Conservation (phyloP, 345 rosid genomes). For the Camelina sativa region DNA sequence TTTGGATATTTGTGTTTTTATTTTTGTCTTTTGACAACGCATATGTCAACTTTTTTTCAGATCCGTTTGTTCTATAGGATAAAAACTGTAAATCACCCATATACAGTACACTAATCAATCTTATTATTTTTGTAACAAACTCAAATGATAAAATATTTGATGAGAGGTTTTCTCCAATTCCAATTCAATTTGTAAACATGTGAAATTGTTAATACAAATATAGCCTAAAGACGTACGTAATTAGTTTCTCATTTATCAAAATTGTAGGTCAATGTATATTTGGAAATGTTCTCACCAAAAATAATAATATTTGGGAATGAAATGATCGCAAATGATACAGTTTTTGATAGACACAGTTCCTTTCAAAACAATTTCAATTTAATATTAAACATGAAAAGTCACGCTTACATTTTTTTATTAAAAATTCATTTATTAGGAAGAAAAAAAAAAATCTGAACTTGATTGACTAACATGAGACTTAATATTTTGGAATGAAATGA, state of each 20-base stretch:
- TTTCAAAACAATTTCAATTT: too few species aligned
- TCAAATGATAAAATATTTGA: background rate
- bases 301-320: too few species aligned
- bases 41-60: background rate
- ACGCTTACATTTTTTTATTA: background rate
- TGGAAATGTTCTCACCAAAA: background rate
- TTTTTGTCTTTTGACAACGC: background rate
- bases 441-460: too few species aligned
- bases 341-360: too few species aligned
- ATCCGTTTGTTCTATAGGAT: background rate
- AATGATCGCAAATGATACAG: too few species aligned
- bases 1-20: background rate
- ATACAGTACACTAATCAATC: background rate
- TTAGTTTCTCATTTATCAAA: background rate
- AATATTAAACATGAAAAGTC: background rate
- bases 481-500: too few species aligned
- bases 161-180: background rate
- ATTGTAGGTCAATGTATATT: background rate
- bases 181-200: background rate
- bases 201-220: background rate
- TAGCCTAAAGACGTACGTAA: too few species aligned
- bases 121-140: too few species aligned
- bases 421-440: background rate
- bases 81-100: background rate
- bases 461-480: too few species aligned